Evolutionary conservation across 176 grass and related monocot genomes (phyloP), one percentile per base, ranked within the genome.

Genomic region (Bromus sterilis): DNA sequence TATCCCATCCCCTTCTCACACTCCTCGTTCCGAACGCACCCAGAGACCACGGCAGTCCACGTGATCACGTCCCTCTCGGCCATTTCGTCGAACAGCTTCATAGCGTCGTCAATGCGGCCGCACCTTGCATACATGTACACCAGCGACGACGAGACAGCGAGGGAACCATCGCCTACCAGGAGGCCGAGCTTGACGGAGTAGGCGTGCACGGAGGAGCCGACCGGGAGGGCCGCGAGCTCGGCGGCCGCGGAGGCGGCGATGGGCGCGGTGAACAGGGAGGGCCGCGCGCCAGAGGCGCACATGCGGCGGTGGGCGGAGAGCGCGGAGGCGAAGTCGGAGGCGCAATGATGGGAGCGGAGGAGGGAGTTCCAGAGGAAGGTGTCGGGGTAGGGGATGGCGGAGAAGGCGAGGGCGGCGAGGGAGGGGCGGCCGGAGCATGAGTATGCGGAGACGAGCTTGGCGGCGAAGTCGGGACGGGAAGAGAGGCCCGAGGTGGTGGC

Each of bases 301-400:
- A 95, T 90, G 48, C 56, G 79, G 31, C 64, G 58, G 80, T 88
- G 89, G 15, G 71, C 58, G 16, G 69, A 32, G 63, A 96, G 82
- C 43, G 53, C 23, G 36, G 86, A 36, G 10, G 49, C 20, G 37
- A 93, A 91, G 12, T 88, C 72, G 7, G 78, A 77, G 26, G 75
- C 58, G 58, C 82, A 60, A 53, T 90, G 87, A 37, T 89, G 90
- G 80, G 85, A 56, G 30, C 89, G 81, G 76, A 93, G 79, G 49
- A 88, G 80, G 66, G 90, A 79, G 60, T 93, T 96, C 93, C 90
- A 96, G 16, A 96, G 90, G 88, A 96, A 93, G 23, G 90, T 81
- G 53, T 96, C 90, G 26, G 76, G 76, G 9, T 21, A 46, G 4
- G 75, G 83, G 14, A 41, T 76, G 24, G 62, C 55, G 10, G 85